A percentile compares a stretch with the other conserved stretches of the same genome.
These are phyloP conservation scores for Aureobasidium sp. DNA, from an alignment of 2,329 filamentous ascomycete species.

Conservation along the genomic window DNA sequence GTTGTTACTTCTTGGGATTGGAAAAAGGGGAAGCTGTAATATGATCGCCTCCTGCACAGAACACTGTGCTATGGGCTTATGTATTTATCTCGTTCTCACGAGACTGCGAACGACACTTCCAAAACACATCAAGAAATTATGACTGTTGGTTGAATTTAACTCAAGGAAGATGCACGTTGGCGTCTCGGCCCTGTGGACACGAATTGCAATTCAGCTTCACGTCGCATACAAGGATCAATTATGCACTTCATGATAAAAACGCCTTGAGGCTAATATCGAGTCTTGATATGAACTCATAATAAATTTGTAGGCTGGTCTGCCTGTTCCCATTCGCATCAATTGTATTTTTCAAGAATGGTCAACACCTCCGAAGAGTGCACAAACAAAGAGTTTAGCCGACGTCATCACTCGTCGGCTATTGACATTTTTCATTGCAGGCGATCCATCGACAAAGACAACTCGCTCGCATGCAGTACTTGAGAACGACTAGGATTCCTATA, in stretches of 20 bases:
- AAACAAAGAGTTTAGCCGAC: not conserved
- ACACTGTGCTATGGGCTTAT: not conserved
- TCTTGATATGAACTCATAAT: not conserved
- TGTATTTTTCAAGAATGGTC: not conserved
- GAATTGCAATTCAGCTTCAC: not conserved
- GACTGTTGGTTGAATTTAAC: not conserved
- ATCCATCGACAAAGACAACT: not conserved
- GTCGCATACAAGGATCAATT: not conserved
- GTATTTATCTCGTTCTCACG: not conserved
- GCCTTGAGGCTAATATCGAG: not conserved
- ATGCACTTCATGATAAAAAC: not conserved
- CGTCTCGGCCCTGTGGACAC: not conserved
- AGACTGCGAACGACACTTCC: not conserved
- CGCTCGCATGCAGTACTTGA: conserved; percentile 7
- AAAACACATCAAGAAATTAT: too few relatives aligned
- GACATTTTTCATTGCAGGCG: not conserved
- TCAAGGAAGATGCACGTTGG: not conserved
- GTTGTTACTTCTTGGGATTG: not conserved
- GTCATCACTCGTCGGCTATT: conserved; percentile 3
- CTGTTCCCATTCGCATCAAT: not conserved
- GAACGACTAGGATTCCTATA: not conserved
- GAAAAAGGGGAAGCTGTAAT: not conserved
- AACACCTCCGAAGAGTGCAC: not conserved
- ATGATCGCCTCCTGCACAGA: not conserved
- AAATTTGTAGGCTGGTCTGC: not conserved